Percentiles rank a stretch among this genome's conserved stretches.
Evolutionary conservation across 495 filamentous ascomycete species (phyloP).

Genomic region (Penicillium waksmanii): DNA sequence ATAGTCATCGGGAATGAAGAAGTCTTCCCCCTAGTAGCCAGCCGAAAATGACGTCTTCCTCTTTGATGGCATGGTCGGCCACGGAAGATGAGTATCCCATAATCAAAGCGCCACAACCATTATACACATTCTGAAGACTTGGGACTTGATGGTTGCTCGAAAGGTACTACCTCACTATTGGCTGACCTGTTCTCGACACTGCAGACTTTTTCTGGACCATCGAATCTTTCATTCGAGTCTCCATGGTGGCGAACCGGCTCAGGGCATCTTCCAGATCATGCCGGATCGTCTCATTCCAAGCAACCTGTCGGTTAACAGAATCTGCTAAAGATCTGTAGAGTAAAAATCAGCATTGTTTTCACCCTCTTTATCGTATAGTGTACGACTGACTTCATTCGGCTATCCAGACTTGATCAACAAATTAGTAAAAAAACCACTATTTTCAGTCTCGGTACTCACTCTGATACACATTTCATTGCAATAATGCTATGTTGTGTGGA

Average conservation of each 20-base stretch:
- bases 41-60: too few relatives aligned
- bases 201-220: neutral
- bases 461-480: slow-evolving; percentile 1
- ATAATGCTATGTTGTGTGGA: neutral
- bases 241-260: neutral
- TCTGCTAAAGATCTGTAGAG: neutral
- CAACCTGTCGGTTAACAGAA: neutral
- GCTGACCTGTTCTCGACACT: neutral
- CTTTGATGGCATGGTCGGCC: too few relatives aligned
- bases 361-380: neutral
- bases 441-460: neutral
- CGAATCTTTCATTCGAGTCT: neutral
- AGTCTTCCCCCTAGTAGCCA: too few relatives aligned
- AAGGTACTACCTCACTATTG: too few relatives aligned
- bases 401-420: neutral
- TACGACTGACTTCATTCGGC: neutral
- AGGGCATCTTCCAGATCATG: neutral
- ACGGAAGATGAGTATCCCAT: too few relatives aligned
- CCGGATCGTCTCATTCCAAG: neutral
- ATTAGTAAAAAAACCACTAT: neutral
- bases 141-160: too few relatives aligned
- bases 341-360: neutral
- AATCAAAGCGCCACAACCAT: too few relatives aligned
- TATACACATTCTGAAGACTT: too few relatives aligned
- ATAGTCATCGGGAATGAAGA: too few relatives aligned